Evolutionary conservation across 176 grass and related monocot species (phyloP).

Genomic region (Coix lacrymajobi): DNA sequence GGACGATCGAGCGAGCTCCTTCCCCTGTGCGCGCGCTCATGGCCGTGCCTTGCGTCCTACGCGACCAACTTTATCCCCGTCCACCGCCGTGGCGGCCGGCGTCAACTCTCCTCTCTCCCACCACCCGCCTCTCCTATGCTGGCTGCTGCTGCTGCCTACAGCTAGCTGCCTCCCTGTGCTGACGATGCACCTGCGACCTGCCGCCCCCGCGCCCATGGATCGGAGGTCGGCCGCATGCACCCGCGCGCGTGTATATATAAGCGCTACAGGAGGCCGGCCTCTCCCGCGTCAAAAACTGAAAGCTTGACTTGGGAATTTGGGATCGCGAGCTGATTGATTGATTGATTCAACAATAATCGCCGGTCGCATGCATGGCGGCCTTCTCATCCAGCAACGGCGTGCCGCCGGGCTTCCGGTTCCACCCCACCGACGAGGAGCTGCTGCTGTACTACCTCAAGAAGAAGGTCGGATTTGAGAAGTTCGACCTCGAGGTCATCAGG

Average conservation of each 20-base stretch:
- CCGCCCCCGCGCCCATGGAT: constrained; percentile 3
- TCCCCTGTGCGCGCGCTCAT: constrained; percentile 26
- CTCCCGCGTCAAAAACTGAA: constrained; percentile 48
- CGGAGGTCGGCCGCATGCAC: not conserved
- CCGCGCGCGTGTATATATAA: constrained; percentile 16
- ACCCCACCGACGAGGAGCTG: constrained; percentile 95
- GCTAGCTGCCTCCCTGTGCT: not conserved
- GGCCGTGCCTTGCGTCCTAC: constrained; percentile 69
- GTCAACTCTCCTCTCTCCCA: constrained; percentile 73
- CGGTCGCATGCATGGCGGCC: constrained; percentile 30
- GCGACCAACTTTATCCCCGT: constrained; percentile 67
- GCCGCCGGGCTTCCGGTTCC: constrained; percentile 96
- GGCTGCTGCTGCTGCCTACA: not conserved
- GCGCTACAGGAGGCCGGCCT: constrained; percentile 34
- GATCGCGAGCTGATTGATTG: not conserved
- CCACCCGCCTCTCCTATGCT: not conserved
- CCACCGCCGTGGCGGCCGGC: constrained; percentile 85
- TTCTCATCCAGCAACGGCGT: constrained; percentile 86
- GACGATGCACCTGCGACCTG: constrained; percentile 17
- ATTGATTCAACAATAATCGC: not conserved
- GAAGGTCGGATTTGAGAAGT: constrained; percentile 88
- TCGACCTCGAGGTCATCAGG: constrained; percentile 89
- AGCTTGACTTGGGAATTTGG: not conserved
- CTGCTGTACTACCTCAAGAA: constrained; percentile 97
- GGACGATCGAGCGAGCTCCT: constrained; percentile 22